Conservation (phyloP, 2,329 filamentous ascomycete species). For the Rhynchosporium graminicola region DNA sequence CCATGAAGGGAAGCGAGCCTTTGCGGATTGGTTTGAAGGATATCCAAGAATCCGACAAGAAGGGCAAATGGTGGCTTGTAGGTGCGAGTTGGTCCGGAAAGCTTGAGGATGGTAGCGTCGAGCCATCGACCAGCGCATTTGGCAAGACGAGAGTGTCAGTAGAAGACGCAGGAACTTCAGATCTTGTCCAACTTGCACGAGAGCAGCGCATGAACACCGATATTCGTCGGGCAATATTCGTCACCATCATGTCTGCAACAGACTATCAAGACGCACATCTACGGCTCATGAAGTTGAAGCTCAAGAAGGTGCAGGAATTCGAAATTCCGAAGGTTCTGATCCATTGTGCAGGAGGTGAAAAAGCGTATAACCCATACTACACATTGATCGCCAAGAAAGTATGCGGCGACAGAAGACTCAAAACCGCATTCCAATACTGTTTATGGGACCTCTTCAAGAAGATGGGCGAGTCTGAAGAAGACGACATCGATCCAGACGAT, state of each 20-base stretch:
- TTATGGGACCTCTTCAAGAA: conserved; percentile 84
- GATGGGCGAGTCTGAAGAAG: conserved; percentile 72
- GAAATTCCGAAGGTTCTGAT: conserved; percentile 88
- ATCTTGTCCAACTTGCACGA: conserved; percentile 41
- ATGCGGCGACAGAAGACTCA: conserved; percentile 72
- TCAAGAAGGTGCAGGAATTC: conserved; percentile 82
- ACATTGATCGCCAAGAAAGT: conserved; percentile 79
- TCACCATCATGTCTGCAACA: conserved; percentile 81
- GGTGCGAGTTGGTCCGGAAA: conserved; percentile 81
- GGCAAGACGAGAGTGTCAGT: conserved; percentile 26
- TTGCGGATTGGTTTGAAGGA: conserved; percentile 80
- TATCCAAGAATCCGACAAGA: conserved; percentile 79
- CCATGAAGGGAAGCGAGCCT: conserved; percentile 74
- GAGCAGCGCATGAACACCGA: conserved; percentile 44
- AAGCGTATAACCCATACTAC: conserved; percentile 90
- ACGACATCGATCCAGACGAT: conserved; percentile 63
- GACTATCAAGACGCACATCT: conserved; percentile 83
- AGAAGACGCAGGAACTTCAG: conserved; percentile 36
- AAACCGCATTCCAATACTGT: conserved; percentile 83
- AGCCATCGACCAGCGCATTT: conserved; percentile 14
- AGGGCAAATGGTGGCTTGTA: conserved; percentile 98
- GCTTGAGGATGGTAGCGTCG: conserved; percentile 34
- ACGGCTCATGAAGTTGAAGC: conserved; percentile 75
- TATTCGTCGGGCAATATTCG: conserved; percentile 71
- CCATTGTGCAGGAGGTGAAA: conserved; percentile 82